Conservation (phyloP, 805 yeast species). For the Metschnikowia picachoensis region DNA sequence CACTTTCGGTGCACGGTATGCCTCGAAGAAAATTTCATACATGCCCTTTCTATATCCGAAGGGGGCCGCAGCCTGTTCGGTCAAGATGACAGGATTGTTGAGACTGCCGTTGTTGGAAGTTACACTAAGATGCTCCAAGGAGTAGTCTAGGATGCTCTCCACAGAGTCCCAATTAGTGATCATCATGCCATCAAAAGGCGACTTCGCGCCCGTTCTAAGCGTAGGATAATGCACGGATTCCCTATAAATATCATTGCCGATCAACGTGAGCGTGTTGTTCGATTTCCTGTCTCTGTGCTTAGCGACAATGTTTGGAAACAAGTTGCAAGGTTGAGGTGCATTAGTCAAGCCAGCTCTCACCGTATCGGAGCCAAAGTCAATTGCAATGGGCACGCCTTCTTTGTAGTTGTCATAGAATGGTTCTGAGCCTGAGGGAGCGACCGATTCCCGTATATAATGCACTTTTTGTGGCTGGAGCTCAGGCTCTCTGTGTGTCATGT, state of each 20-base stretch:
- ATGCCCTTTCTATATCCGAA: slow-evolving; percentile 64
- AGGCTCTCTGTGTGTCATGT: slow-evolving; percentile 1
- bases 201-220: slow-evolving; percentile 60
- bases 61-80: slow-evolving; percentile 74
- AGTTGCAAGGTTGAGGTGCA: slow-evolving; percentile 46
- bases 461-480: slow-evolving; percentile 40
- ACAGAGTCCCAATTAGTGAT: slow-evolving; percentile 90
- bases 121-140: slow-evolving; percentile 77
- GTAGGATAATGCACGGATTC: slow-evolving; percentile 47
- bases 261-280: slow-evolving; percentile 57
- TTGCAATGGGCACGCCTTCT: slow-evolving; percentile 69
- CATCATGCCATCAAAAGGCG: slow-evolving; percentile 85
- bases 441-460: slow-evolving; percentile 40
- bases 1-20: slow-evolving; percentile 69
- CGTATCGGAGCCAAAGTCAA: slow-evolving; percentile 75
- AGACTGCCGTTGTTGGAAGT: slow-evolving; percentile 43
- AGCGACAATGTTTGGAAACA: slow-evolving; percentile 66
- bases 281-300: slow-evolving; percentile 75
- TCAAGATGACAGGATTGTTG: slow-evolving; percentile 75
- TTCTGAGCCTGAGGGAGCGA: slow-evolving; percentile 37
- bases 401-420: slow-evolving; percentile 48
- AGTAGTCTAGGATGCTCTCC: slow-evolving; percentile 79
- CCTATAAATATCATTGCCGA: slow-evolving; percentile 77
- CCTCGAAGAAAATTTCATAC: slow-evolving; percentile 83
- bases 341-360: slow-evolving; percentile 59